Conservation (phyloP, 2,329 filamentous ascomycete species). For the Phoma sp. region DNA sequence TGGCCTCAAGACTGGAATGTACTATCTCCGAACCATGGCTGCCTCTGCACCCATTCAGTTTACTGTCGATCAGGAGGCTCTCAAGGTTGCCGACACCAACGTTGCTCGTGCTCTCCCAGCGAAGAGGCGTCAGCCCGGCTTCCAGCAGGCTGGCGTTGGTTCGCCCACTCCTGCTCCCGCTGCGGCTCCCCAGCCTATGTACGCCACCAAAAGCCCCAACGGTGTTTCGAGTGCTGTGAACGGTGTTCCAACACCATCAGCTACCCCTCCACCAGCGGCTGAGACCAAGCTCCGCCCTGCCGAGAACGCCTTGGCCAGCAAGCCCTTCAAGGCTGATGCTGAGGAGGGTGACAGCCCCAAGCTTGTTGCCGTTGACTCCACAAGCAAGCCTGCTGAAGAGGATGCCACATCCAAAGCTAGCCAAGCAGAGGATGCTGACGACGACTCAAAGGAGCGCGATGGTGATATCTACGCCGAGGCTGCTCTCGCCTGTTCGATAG, state of each 20-base stretch:
- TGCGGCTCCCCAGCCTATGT: conserved; percentile 71
- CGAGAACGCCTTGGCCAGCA: conserved; percentile 64
- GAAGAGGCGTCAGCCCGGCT: conserved; percentile 68
- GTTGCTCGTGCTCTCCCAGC: conserved; percentile 66
- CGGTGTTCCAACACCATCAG: conserved; percentile 71
- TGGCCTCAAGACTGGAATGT: conserved; percentile 99
- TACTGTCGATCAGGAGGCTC: conserved; percentile 95
- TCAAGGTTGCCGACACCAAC: conserved; percentile 84
- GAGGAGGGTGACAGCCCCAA: conserved; percentile 81
- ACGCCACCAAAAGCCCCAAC: conserved; percentile 62
- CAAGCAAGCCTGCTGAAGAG: conserved; percentile 66
- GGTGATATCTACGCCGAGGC: conserved; percentile 95
- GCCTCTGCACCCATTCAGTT: conserved; percentile 98
- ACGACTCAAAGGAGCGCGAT: conserved; percentile 76
- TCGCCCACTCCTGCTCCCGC: conserved; percentile 64
- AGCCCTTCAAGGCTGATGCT: conserved; percentile 76
- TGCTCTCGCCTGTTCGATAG: conserved; percentile 91
- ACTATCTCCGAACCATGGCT: conserved; percentile 98
- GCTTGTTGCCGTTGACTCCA: conserved; percentile 74
- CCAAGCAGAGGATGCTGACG: conserved; percentile 76
- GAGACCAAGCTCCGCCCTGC: conserved; percentile 57
- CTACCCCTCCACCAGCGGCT: conserved; percentile 66
- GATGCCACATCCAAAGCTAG: conserved; percentile 59
- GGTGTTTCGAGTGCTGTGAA: conserved; percentile 52
- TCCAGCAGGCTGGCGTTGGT: conserved; percentile 27